Percentiles rank a stretch among this genome's conserved stretches.
Conservation (phyloP, 805 yeast species). For the Suhomyces sp. region DNA sequence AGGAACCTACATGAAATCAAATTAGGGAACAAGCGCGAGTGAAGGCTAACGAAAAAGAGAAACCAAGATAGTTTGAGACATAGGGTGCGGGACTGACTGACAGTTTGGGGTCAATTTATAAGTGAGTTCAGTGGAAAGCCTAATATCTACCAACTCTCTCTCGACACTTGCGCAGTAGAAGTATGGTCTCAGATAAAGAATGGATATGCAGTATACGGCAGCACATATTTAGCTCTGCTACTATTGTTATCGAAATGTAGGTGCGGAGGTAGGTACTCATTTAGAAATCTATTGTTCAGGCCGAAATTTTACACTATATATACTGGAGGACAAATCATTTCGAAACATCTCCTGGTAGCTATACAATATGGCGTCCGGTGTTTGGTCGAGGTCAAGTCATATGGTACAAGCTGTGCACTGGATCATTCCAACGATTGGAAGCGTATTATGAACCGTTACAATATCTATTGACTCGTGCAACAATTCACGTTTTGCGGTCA, state of each 20-base stretch:
- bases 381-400: not conserved
- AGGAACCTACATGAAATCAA: not conserved
- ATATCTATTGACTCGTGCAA: not conserved
- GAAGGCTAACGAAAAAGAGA: not conserved
- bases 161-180: too few species aligned
- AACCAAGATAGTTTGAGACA: not conserved
- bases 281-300: not conserved
- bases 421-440: not conserved
- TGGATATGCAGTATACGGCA: not conserved
- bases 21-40: not conserved
- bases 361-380: not conserved
- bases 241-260: not conserved
- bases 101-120: not conserved
- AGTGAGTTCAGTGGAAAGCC: too few species aligned
- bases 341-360: not conserved
- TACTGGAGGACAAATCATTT: too few species aligned
- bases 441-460: not conserved
- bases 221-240: not conserved
- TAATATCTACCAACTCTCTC: too few species aligned
- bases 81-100: not conserved
- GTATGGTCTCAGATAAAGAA: too few species aligned
- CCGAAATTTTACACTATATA: not conserved
- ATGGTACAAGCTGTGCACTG: not conserved
- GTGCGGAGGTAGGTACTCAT: not conserved
- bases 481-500: not conserved